phyloP scores from a whole-genome alignment of 2,329 filamentous ascomycete species.

The Fusarium penzigii region DNA sequence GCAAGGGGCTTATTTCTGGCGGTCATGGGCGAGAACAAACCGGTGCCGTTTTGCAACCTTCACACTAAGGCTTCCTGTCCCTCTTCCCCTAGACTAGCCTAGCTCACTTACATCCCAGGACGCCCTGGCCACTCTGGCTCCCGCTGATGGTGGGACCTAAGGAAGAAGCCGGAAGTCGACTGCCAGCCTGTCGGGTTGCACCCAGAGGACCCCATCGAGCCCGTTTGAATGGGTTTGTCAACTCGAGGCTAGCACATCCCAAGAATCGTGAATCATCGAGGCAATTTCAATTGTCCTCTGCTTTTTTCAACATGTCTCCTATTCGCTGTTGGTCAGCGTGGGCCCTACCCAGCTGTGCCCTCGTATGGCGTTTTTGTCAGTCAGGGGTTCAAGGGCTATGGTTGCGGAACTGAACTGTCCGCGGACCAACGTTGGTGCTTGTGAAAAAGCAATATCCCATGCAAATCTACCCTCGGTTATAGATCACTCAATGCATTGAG shows the following conservation, averaged over 20 bases:
- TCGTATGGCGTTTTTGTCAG: not conserved
- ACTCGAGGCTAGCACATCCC: constrained; percentile 6
- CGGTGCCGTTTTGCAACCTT: constrained; percentile 24
- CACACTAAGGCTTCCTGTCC: constrained; percentile 13
- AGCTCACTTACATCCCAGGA: constrained; percentile 11
- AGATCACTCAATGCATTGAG: not conserved
- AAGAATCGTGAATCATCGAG: constrained; percentile 16
- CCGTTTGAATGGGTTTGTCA: constrained; percentile 8
- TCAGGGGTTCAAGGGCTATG: not conserved
- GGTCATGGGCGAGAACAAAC: constrained; percentile 36
- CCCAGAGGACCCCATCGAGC: constrained; percentile 23
- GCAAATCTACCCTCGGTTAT: constrained; percentile 10
- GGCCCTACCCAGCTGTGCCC: constrained; percentile 9
- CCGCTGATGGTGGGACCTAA: constrained; percentile 20
- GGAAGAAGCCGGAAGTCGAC: constrained; percentile 35
- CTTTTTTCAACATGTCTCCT: constrained; percentile 3
- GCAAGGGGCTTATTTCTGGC: not conserved
- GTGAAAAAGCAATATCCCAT: constrained; percentile 12
- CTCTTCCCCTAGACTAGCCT: constrained; percentile 6
- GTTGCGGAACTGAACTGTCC: constrained; percentile 4
- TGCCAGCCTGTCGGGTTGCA: constrained; percentile 34
- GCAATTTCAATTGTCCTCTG: constrained; percentile 15
- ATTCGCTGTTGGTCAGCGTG: constrained; percentile 6
- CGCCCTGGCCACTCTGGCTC: constrained; percentile 10
- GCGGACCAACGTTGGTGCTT: constrained; percentile 1